These are phyloP conservation scores for Fusarium miscanthi DNA, from an alignment of 2,329 filamentous ascomycete species.

Conservation along the genomic window DNA sequence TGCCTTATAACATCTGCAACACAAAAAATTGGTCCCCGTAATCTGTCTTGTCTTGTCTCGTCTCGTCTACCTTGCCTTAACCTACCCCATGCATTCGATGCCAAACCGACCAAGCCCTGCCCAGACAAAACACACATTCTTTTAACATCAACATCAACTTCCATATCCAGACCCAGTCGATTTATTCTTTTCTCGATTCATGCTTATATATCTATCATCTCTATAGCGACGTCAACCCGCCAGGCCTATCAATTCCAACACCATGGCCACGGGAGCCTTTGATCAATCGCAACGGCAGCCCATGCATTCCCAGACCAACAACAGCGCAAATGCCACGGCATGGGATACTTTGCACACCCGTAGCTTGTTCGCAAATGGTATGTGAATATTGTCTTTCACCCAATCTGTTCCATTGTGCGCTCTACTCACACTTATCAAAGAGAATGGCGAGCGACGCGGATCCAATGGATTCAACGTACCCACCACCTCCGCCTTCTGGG, in stretches of 20 bases:
- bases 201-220: conserved; percentile 36
- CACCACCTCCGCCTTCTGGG: conserved; percentile 73
- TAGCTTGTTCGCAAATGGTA: conserved; percentile 61
- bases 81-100: conserved; percentile 24
- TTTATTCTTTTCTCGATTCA: conserved; percentile 6
- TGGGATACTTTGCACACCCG: conserved; percentile 26
- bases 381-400: conserved; percentile 29
- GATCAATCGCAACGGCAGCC: conserved; percentile 46
- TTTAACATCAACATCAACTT: conserved; percentile 7
- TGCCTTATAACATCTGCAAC: conserved; percentile 29
- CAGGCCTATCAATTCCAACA: conserved; percentile 52
- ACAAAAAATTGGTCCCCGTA: conserved; percentile 33
- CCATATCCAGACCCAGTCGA: conserved; percentile 34
- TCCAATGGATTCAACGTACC: conserved; percentile 76
- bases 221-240: conserved; percentile 48
- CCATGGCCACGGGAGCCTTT: conserved; percentile 50
- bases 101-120: conserved; percentile 21
- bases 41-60: background rate
- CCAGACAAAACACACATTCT: conserved; percentile 36
- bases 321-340: background rate
- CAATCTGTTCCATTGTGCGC: background rate
- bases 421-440: conserved; percentile 38
- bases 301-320: conserved; percentile 48
- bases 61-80: background rate
- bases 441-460: conserved; percentile 60